phyloP scores from a whole-genome alignment of 2,329 filamentous ascomycete species.

The Penicillium sp. region DNA sequence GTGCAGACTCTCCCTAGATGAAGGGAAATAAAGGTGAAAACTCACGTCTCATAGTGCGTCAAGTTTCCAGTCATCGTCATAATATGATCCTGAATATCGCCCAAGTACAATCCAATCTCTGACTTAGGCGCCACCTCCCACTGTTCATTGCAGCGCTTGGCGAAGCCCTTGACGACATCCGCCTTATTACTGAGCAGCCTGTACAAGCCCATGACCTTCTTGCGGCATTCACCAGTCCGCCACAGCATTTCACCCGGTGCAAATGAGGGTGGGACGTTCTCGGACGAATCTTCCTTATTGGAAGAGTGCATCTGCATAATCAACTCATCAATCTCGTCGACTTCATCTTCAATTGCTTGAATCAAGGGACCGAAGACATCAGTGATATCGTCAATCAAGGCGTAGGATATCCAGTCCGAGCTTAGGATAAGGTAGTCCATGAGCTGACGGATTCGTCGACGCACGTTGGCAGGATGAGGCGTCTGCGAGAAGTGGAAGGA shows the following conservation, averaged over 20 bases:
- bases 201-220: conserved; percentile 97
- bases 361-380: conserved; percentile 95
- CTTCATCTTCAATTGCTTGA: conserved; percentile 90
- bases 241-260: conserved; percentile 82
- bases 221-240: conserved; percentile 89
- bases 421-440: conserved; percentile 92
- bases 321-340: conserved; percentile 93
- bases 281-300: conserved; percentile 44
- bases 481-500: conserved; percentile 98
- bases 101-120: conserved; percentile 96
- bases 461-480: conserved; percentile 94
- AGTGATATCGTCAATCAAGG: conserved; percentile 97
- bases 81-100: conserved; percentile 98
- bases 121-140: conserved; percentile 95
- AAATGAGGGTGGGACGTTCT: conserved; percentile 46
- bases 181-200: conserved; percentile 94
- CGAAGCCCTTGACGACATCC: conserved; percentile 98
- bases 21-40: conserved; percentile 25
- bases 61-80: conserved; percentile 98
- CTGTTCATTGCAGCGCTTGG: conserved; percentile 96
- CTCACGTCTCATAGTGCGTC: conserved; percentile 93
- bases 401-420: conserved; percentile 98
- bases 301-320: conserved; percentile 80
- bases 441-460: conserved; percentile 87
- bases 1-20: not conserved